Conservation (phyloP, 257 asterid species). For the Solanum paucissectum region DNA sequence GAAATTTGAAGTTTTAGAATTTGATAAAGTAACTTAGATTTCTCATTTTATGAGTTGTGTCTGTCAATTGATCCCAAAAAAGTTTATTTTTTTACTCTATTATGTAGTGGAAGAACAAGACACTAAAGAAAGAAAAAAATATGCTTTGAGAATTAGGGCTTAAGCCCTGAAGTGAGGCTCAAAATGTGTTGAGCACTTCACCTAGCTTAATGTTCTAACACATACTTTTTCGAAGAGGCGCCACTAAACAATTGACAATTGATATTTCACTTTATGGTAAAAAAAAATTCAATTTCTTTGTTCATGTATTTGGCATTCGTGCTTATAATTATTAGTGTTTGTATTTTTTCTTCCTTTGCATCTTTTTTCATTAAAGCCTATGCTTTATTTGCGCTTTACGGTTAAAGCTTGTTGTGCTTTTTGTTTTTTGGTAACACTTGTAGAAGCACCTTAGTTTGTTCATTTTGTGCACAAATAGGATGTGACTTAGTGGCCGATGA, state of each 20-base stretch:
- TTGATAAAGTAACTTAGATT: neutral
- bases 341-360: neutral
- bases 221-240: neutral
- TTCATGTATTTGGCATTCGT: neutral
- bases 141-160: neutral
- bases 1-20: neutral
- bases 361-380: neutral
- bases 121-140: neutral
- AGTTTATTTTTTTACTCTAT: neutral
- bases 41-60: neutral
- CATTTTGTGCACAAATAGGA: neutral
- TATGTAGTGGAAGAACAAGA: neutral
- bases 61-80: neutral
- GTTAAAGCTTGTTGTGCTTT: too few relatives aligned
- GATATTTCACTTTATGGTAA: neutral
- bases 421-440: neutral
- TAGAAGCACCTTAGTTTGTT: neutral
- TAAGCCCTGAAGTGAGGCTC: neutral
- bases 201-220: too few relatives aligned
- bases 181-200: neutral
- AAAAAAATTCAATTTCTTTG: neutral
- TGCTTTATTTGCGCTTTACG: neutral
- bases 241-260: neutral
- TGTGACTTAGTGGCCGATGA: neutral
- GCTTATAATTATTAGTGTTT: neutral